Evolutionary conservation across 2,329 filamentous ascomycete species (phyloP), one percentile per base, ranked within the genome.

Genomic region (Alternaria longipes): DNA sequence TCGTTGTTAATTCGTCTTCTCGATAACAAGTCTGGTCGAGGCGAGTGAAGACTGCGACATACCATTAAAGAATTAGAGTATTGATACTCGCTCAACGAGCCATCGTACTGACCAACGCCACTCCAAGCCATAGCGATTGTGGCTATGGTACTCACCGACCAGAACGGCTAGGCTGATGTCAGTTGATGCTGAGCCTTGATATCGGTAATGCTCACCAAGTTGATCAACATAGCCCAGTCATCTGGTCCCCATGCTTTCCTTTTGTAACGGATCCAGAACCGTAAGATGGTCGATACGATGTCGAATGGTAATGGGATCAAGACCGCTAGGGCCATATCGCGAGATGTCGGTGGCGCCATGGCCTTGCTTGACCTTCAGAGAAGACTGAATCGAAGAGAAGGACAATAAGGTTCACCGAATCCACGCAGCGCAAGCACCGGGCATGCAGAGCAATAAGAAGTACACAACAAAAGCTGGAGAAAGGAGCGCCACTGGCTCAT

Each of bases 201-300:
- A 24, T 11, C 6, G 20, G 3, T 5, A 44, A 5, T 18, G 8
- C 53, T 51, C 50, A 60, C 57, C 7, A 60, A 11, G 46, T 60
- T 60, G 28, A 60, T 56, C 38, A 60, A 26, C 57, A 60, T 60
- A 11, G 57, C 57, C 57, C 57, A 60, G 32, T 60, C 57, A 14
- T 60, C 57, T 8, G 57, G 14, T 12, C 57, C 57, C 57, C 52
- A 60, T 9, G 57, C 53, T 12, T 56, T 56, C 32, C 53, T 60
- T 16, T 56, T 60, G 12, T 41, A 16, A 16, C 52, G 57, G 22
- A 60, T 60, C 57, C 57, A 60, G 32, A 60, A 60, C 1, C 57
- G 45, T 18, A 60, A 18, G 4, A 60, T 8, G 18, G 57, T 60
- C 8, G 57, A 60, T 11, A 56, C 41, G 3, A 60, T 56, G 6